Base-by-base conservation (phyloP, 768 basidiomycete species). In the Lactarius pseudohatsudake region DNA sequence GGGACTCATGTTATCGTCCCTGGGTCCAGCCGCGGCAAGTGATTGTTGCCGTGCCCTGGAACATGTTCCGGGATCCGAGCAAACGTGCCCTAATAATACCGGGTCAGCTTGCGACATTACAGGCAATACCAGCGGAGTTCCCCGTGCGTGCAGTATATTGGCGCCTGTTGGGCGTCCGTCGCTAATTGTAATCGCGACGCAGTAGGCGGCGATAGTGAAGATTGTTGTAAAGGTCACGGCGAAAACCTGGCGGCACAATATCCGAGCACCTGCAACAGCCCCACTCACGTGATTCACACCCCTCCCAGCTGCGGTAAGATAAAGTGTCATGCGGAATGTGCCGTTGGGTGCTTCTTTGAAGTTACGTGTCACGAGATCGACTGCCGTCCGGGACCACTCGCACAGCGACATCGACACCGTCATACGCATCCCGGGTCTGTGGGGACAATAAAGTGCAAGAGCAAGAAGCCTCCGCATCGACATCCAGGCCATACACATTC, bases 11-110 rank as follows among this genome's bases (percentile, higher is more conserved):
- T 34, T 30, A 16, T 13, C 20, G 22, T 22, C 22, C 22, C 22
- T 50, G 2, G 50, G 50, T 26, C 15, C 26, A 26, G 11, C 22
- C 26, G 11, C 40, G 26, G 41, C 59, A 30, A 16, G 5, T 7
- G 61, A 36, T 32, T 59, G 61, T 20, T 62, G 65, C 10, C 53
- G 57, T 57, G 40, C 43, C 28, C 50, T n/a, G 4, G 20, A 18
- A 22, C 8, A 18, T 28, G 22, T 28, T 26, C 34, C 64, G 20
- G 53, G 3, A 28, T 9, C 55, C 11, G 36, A 22, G 41, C n/a
- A 50, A 53, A 45, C 3, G 2, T 41, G 54, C 22, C 55, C 50
- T n/a, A 22, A 41, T 40, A 59, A 20, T 40, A 28, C 53, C 43
- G 30, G 40, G 2, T n/a, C 47, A 30, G 11, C 57, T 32, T 1